Base-by-base conservation (phyloP, 768 basidiomycete genomes). In the Lactifluus piperatus region DNA sequence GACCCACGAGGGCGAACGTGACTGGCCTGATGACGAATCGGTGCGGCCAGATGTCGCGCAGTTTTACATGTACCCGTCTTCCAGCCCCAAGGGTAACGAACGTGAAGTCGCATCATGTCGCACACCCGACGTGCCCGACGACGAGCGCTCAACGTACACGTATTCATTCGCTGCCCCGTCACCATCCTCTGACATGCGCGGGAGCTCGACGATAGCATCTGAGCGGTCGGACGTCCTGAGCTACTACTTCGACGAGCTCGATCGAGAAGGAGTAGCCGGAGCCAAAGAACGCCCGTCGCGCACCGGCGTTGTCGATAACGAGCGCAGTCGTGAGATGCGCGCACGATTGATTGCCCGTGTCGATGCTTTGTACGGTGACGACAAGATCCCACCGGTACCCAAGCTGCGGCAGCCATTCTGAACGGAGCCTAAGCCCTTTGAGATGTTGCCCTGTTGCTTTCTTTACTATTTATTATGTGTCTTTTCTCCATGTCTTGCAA, bases 11-110 rank as follows among this genome's bases (percentile, higher is more conserved):
- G 55, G 45, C 13, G 57, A 49, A 14, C 24, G 20, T 10, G 60
- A 47, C 11, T 58, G 58, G 51, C 60, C 46, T 1, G 63, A 64
- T 7, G 56, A 49, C 13, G 63, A 63, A 24, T 45, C 57, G 8
- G 55, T 63, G 20, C 54, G 64, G 7, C 41, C 57, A 14, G 62
- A 64, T 41, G 29, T 59, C 20, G 62, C 58, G 36, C 64, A 57
- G 64, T 63, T 63, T 44, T 60, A 59, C 44, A 45, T 57, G 22
- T 43, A 39, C 9, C 41, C 50, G 13, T n/a, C 49, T 14, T 7
- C 41, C 18, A 45, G 16, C 49, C 13, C 37, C 29, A 46, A 26
- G 2, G 48, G 26, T 2, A 20, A 30, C 14, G 20, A 24, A 5
- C 1, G 20, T 2, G n/a, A 4, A 1, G 11, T 32, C 20, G 5